Evolutionary conservation across 2,329 filamentous ascomycete genomes (phyloP).

Genomic region (Tricladium varicosporioides): DNA sequence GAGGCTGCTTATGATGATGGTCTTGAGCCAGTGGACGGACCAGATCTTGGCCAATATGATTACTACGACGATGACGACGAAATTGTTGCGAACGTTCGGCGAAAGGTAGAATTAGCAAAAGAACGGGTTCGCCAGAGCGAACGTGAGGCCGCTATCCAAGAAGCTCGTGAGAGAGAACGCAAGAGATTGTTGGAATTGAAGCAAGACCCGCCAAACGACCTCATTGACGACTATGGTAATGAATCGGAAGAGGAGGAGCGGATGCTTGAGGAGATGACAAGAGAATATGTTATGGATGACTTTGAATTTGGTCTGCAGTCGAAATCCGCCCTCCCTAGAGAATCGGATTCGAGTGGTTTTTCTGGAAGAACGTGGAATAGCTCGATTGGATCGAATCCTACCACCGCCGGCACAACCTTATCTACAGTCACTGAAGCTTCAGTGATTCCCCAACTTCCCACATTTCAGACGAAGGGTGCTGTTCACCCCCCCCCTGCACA

Average conservation of each 20-base stretch:
- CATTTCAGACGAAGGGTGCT: slow-evolving; percentile 25
- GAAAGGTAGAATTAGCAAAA: slow-evolving; percentile 72
- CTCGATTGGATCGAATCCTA: slow-evolving; percentile 70
- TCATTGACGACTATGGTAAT: slow-evolving; percentile 60
- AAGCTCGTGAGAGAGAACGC: slow-evolving; percentile 59
- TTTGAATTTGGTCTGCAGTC: slow-evolving; percentile 72
- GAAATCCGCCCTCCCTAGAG: slow-evolving; percentile 68
- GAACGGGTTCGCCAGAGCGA: slow-evolving; percentile 73
- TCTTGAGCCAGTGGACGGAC: slow-evolving; percentile 66
- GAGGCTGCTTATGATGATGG: slow-evolving; percentile 95
- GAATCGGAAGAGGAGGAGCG: slow-evolving; percentile 71
- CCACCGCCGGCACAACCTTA: slow-evolving; percentile 64
- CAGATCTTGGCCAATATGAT: slow-evolving; percentile 24
- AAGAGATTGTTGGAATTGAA: slow-evolving; percentile 36
- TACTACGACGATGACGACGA: slow-evolving; percentile 43
- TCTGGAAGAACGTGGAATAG: slow-evolving; percentile 81
- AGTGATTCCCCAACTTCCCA: slow-evolving; percentile 27
- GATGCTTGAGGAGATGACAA: slow-evolving; percentile 83
- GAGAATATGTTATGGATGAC: slow-evolving; percentile 77
- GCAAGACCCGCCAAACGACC: slow-evolving; percentile 29
- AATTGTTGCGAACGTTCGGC: slow-evolving; percentile 54
- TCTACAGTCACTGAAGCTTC: slow-evolving; percentile 67
- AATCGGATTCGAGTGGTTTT: slow-evolving; percentile 78
- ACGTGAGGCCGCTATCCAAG: slow-evolving; percentile 61
- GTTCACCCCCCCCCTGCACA: slow-evolving; percentile 26